Percentiles rank a stretch among this genome's conserved stretches.
Evolutionary conservation across 768 basidiomycete species (phyloP).

Genomic region (Calvatia gigantea): DNA sequence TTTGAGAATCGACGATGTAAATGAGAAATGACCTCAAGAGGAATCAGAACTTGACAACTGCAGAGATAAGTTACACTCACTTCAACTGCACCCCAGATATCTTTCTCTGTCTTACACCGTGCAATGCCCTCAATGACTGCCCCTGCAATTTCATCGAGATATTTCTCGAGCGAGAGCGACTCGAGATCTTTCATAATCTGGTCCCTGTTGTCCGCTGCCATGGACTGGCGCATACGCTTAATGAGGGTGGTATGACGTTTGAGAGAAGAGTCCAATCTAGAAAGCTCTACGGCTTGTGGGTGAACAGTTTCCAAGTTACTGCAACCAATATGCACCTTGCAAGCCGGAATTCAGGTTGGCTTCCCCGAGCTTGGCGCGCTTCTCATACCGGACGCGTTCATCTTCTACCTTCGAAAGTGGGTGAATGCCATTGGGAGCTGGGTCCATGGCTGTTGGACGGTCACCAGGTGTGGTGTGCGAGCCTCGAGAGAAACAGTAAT

Average conservation of each 20-base stretch:
- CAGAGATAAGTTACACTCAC: constrained; percentile 37
- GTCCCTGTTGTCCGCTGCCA: constrained; percentile 78
- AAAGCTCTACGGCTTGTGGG: constrained; percentile 43
- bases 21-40: constrained; percentile 73
- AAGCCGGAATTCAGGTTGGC: constrained; percentile 46
- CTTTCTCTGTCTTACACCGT: constrained; percentile 90
- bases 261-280: constrained; percentile 88
- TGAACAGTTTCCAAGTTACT: neutral
- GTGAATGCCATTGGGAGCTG: constrained; percentile 21
- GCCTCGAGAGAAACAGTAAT: neutral
- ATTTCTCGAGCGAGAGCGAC: constrained; percentile 88
- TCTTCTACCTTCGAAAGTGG: constrained; percentile 33
- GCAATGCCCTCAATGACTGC: constrained; percentile 82
- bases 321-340: constrained; percentile 36
- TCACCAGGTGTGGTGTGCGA: neutral
- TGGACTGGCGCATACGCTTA: constrained; percentile 85
- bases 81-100: constrained; percentile 90
- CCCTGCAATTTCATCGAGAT: constrained; percentile 89
- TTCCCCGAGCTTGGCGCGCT: constrained; percentile 56
- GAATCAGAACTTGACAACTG: constrained; percentile 6
- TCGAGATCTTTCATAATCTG: constrained; percentile 92
- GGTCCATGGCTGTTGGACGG: constrained; percentile 25
- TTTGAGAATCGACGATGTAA: constrained; percentile 85
- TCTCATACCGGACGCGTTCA: constrained; percentile 46
- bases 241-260: constrained; percentile 96